Evolutionary conservation across 208 protist genomes (phyloP).

Genomic region (Trypanosoma cruzi): DNA sequence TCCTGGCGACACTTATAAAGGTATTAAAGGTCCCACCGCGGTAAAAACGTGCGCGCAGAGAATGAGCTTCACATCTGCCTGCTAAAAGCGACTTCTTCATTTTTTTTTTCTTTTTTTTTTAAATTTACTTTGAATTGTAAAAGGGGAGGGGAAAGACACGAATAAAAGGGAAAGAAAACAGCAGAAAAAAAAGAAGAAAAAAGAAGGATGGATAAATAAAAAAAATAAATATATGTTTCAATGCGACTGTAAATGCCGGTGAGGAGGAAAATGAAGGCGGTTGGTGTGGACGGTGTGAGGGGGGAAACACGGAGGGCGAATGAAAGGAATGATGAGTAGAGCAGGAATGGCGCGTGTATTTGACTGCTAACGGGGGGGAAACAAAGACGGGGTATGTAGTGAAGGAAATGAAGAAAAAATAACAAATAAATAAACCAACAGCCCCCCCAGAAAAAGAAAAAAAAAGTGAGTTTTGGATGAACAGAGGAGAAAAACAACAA

Average conservation of each 20-base stretch:
- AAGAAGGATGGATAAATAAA: not conserved
- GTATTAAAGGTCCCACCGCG: slow-evolving; percentile 69
- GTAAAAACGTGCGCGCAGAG: slow-evolving; percentile 5
- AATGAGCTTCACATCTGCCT: not conserved
- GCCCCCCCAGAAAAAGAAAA: not conserved
- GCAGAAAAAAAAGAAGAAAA: no score
- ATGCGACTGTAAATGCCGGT: no score
- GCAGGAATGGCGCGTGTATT: no score
- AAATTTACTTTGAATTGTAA: not conserved
- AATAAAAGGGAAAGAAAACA: no score
- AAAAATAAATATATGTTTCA: slow-evolving; percentile 8
- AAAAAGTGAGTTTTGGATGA: not conserved
- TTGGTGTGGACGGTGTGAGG: no score
- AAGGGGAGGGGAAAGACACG: not conserved
- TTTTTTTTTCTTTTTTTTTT: no score
- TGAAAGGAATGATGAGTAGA: no score
- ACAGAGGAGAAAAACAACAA: not conserved
- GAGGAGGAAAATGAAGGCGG: not conserved
- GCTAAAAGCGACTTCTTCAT: not conserved
- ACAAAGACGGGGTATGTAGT: no score
- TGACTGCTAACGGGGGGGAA: no score
- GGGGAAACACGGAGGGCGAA: no score
- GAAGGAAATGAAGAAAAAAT: not conserved
- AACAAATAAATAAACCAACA: not conserved
- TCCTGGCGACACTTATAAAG: slow-evolving; percentile 81